These are phyloP conservation scores for Aaosphaeria arxii DNA, from an alignment of 2,329 filamentous ascomycete genomes.

Conservation along the genomic window DNA sequence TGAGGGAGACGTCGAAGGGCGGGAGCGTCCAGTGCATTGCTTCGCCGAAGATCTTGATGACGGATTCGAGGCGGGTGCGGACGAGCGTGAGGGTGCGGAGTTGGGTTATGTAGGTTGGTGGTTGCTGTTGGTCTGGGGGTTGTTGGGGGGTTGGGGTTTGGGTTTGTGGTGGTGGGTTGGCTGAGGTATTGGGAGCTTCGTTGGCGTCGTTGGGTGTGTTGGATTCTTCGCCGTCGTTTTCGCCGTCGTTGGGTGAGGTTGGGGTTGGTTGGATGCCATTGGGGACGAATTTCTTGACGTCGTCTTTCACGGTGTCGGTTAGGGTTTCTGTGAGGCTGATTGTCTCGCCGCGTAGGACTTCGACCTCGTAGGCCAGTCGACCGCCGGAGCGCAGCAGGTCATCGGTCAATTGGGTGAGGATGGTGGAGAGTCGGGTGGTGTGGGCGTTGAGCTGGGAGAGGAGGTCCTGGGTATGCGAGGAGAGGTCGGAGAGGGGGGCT, in stretches of 20 bases:
- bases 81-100: constrained; percentile 81
- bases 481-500: constrained; percentile 71
- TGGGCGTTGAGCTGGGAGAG: constrained; percentile 86
- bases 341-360: constrained; percentile 85
- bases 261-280: constrained; percentile 28
- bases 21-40: constrained; percentile 95
- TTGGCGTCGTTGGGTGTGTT: neutral
- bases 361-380: constrained; percentile 88
- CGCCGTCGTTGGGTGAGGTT: neutral
- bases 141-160: constrained; percentile 1
- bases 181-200: too few relatives aligned
- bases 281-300: constrained; percentile 71
- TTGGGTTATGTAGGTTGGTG: constrained; percentile 62
- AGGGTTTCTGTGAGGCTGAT: constrained; percentile 76
- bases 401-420: constrained; percentile 85
- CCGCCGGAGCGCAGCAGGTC: constrained; percentile 89
- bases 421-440: constrained; percentile 75
- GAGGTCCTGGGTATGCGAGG: constrained; percentile 76
- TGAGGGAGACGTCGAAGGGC: constrained; percentile 79
- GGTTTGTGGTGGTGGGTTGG: neutral
- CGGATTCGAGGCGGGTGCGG: constrained; percentile 77
- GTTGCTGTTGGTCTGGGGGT: constrained; percentile 1
- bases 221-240: neutral
- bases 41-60: constrained; percentile 88
- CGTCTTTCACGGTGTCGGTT: constrained; percentile 66